phyloP scores from a whole-genome alignment of 2,329 filamentous ascomycete species.

The Cladophialophora exuberans region DNA sequence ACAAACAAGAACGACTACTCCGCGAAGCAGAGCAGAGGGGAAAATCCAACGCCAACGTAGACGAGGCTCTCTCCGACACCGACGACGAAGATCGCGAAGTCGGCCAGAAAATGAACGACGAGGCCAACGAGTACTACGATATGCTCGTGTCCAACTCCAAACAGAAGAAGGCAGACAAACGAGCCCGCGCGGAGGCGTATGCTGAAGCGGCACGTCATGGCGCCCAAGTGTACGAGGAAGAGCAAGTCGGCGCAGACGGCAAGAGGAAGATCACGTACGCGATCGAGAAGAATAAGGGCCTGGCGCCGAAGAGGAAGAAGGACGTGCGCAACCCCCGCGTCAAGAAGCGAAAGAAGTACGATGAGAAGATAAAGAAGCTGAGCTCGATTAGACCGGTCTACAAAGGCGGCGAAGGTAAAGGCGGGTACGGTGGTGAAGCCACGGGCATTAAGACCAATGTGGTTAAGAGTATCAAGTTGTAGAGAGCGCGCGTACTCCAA shows the following conservation, averaged over 20 bases:
- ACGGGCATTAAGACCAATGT: conserved; percentile 94
- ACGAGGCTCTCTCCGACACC: conserved; percentile 66
- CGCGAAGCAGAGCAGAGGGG: conserved; percentile 79
- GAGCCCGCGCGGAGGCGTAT: conserved; percentile 63
- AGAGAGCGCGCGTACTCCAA: too few relatives aligned
- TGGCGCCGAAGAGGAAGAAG: conserved; percentile 89
- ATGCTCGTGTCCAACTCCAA: conserved; percentile 69
- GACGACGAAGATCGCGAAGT: conserved; percentile 46
- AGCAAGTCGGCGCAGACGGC: conserved; percentile 76
- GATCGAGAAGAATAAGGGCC: conserved; percentile 97
- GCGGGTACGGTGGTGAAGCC: conserved; percentile 87
- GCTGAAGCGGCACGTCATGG: conserved; percentile 59
- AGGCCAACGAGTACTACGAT: conserved; percentile 70
- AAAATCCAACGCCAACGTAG: conserved; percentile 65
- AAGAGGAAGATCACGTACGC: conserved; percentile 91
- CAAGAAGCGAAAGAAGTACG: conserved; percentile 97
- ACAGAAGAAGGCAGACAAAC: conserved; percentile 70
- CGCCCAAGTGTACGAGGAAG: conserved; percentile 65
- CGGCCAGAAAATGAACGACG: conserved; percentile 57
- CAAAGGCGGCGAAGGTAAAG: conserved; percentile 79
- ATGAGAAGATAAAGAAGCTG: conserved; percentile 97
- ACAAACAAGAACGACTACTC: conserved; percentile 83
- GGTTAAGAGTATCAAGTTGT: conserved; percentile 92
- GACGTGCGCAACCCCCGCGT: conserved; percentile 92
- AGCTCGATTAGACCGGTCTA: conserved; percentile 82